Evolutionary conservation across 2,329 filamentous ascomycete species (phyloP).

Genomic region (Blastomyces silverae): DNA sequence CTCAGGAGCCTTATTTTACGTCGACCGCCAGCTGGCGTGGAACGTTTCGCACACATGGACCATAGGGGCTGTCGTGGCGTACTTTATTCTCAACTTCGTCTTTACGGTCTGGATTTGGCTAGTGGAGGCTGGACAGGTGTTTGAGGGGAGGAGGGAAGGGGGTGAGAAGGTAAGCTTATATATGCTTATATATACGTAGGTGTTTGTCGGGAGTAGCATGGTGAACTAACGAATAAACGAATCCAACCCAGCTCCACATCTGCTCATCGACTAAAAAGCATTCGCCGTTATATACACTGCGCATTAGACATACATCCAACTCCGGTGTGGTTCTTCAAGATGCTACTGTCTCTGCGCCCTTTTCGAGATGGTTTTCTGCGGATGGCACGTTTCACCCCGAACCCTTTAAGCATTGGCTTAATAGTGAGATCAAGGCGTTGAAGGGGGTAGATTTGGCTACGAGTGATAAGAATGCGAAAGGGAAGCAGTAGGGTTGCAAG

Average conservation of each 20-base stretch:
- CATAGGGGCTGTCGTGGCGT: conserved; percentile 67
- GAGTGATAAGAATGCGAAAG: background rate
- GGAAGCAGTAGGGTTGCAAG: background rate
- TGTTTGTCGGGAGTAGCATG: background rate
- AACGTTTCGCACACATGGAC: conserved; percentile 78
- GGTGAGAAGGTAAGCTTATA: conserved; percentile 51
- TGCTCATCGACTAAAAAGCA: conserved; percentile 67
- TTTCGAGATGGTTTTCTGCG: conserved; percentile 54
- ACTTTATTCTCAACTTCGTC: conserved; percentile 68
- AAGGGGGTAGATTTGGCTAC: conserved; percentile 39
- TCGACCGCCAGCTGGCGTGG: conserved; percentile 89
- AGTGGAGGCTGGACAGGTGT: conserved; percentile 75
- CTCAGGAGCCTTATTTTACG: conserved; percentile 75
- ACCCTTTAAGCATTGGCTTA: conserved; percentile 57
- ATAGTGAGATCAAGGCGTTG: conserved; percentile 51
- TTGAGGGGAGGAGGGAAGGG: conserved; percentile 63
- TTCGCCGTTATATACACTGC: conserved; percentile 71
- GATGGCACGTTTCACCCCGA: conserved; percentile 55
- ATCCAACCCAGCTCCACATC: conserved; percentile 48
- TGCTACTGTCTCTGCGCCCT: conserved; percentile 49
- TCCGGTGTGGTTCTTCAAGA: conserved; percentile 38
- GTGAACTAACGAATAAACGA: background rate
- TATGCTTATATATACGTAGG: conserved; percentile 1
- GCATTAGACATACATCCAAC: conserved; percentile 47
- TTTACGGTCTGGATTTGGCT: conserved; percentile 79